Base-by-base conservation (phyloP, 257 asterid genomes). In the Penstemon barbatus region DNA sequence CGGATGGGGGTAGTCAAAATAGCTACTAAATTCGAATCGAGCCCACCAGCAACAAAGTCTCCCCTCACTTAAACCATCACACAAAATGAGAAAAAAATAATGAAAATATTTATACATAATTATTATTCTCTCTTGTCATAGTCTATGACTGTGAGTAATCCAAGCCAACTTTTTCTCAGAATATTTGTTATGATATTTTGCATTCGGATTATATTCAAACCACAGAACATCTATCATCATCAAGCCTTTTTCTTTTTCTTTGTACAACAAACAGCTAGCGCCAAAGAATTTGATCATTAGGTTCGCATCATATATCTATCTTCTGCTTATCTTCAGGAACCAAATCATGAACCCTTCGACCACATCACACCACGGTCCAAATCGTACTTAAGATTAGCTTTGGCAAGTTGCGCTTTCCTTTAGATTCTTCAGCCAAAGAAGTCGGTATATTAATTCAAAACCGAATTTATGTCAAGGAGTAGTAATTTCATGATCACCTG, bases 271-370 rank as follows among this genome's bases (percentile, higher is more conserved):
- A 64, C 71, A 55, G 50, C 72, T 46, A 64, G 18, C 56, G 63
- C 13, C 73, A 12, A 58, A 5, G 66, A 62, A 38, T 18, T 38
- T 33, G 50, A 69, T 62, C 69, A 37, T 66, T 68, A 52, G 37
- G 52, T 68, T 6, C 61, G 45, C 66, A 59, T 66, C 65, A 43
- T 54, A 37, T 37, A 39, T 64, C 37, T 41, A 56, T 57, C 59
- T 61, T 50, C 68, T 49, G 59, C 64, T 43, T 69, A 75, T 75
- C 75, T 39, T 11, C 69, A 57, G 45, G 68, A 56, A 50, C 63
- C 40, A 66, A 58, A 73, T 73, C 72, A 45, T 46, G 63, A 44
- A 43, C 63, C 69, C 57, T 45, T 71, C 62, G 7, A 49, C 43
- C 48, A 49, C 48, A n/a, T 12, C 71, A 45, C 52, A 40, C 42